Evolutionary conservation across 257 asterid species (phyloP).

Genomic region (Primulina eburnea): DNA sequence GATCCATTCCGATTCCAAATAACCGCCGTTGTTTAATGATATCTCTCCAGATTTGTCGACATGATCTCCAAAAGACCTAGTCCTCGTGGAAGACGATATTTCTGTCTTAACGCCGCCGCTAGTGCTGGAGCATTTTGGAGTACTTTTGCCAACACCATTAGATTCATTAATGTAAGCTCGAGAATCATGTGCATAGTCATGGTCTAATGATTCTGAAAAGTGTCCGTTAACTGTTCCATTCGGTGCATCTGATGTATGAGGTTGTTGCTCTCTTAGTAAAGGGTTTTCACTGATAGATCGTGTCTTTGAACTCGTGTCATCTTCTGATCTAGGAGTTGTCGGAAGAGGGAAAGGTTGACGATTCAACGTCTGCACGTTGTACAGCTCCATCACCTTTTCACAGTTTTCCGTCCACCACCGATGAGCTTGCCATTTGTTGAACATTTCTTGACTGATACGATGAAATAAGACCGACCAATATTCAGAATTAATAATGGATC

Average conservation of each 20-base stretch:
- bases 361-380: conserved; percentile 79
- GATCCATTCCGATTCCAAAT: conserved; percentile 82
- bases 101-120: conserved; percentile 48
- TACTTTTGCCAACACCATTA: conserved; percentile 53
- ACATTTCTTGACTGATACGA: conserved; percentile 69
- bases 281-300: conserved; percentile 43
- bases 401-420: conserved; percentile 96
- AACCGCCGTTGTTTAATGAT: conserved; percentile 84
- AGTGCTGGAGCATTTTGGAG: conserved; percentile 83
- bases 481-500: not conserved
- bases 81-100: conserved; percentile 48
- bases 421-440: conserved; percentile 96
- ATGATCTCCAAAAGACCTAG: conserved; percentile 66
- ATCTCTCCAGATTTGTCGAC: conserved; percentile 73
- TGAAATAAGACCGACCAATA: conserved; percentile 9
- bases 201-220: conserved; percentile 68
- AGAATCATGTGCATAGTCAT: conserved; percentile 36
- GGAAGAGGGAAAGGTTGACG: conserved; percentile 83
- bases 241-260: conserved; percentile 57
- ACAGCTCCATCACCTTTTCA: conserved; percentile 87
- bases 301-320: conserved; percentile 56
- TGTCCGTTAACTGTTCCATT: conserved; percentile 38
- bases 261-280: conserved; percentile 9
- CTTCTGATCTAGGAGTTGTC: conserved; percentile 75
- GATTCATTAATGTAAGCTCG: conserved; percentile 49